Base-by-base conservation (phyloP, 192 early-diverging fungal species). In the Coemansia sp. region DNA sequence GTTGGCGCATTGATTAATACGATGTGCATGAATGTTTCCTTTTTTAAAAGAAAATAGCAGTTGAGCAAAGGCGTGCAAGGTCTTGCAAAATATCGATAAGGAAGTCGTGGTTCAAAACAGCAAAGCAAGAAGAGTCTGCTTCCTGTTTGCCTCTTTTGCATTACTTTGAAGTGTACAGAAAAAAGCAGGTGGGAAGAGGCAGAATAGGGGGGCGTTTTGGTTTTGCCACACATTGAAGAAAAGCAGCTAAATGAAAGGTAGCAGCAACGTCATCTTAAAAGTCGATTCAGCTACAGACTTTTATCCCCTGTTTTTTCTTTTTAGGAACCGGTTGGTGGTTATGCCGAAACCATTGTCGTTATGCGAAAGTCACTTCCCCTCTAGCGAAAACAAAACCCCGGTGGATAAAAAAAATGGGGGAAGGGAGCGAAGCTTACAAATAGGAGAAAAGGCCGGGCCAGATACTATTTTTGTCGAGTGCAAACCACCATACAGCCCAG, bases 1-100 rank as follows among this genome's bases (percentile, higher is more conserved):
- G 2, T 15, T 37, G 28, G 10, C 37, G 28, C 34, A 45, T 61
- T 59, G 49, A 52, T 61, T 55, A 35, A 30, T 29, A 46, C 46
- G 34, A 25, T 46, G 26, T 31, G 56, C 64, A 39, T 34, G 64
- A 59, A 51, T 57, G 49, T 79, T 77, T 40, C 58, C 39, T 31
- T 37, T 61, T 66, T 10, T 62, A 37, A n/a, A 56, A 64, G 58
- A 39, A 64, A 28, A 37, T 61, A 26, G 18, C 55, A 46, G n/a
- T 18, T 18, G n/a, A 45, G n/a, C 42, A 37, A 37, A 12, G 12
- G 12, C 35, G 12, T 37, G 35, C 12, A 12, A 8, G 35, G 5
- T 5, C 35, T 37, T 5, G 5, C 12, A 37, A 37, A 37, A 37
- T 37, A 8, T 37, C 12, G 12, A 37, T 37, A 37, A 37, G 5